A percentile compares a stretch with the other conserved stretches of the same genome.
These are phyloP conservation scores for Aspergillus sp. DNA, from an alignment of 2,329 filamentous ascomycete genomes.

Conservation along the genomic window DNA sequence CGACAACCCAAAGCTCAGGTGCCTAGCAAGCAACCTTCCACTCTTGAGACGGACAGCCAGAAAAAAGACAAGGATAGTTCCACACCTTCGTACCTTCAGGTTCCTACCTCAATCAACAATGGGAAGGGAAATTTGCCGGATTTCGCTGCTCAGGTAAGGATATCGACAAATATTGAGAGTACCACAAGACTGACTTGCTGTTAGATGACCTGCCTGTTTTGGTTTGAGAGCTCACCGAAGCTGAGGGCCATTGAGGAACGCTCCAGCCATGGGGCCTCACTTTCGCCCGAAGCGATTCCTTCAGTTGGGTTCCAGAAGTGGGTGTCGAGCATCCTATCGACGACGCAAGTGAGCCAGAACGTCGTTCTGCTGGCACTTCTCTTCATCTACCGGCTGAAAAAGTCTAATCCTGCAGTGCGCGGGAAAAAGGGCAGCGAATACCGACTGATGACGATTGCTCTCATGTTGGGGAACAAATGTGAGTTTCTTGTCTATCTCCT, in stretches of 20 bases:
- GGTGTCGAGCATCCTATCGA: slow-evolving; percentile 86
- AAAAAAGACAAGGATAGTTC: slow-evolving; percentile 34
- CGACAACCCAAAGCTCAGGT: slow-evolving; percentile 26
- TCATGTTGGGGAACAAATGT: slow-evolving; percentile 99
- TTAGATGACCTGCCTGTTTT: slow-evolving; percentile 93
- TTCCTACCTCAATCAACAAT: slow-evolving; percentile 73
- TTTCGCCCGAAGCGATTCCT: slow-evolving; percentile 73
- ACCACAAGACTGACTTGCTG: slow-evolving; percentile 11
- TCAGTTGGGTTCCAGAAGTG: slow-evolving; percentile 84
- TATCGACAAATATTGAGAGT: neutral
- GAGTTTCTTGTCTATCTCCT: slow-evolving; percentile 16
- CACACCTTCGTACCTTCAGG: slow-evolving; percentile 59
- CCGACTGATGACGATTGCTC: slow-evolving; percentile 82
- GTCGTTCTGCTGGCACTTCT: slow-evolving; percentile 86
- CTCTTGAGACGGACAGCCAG: slow-evolving; percentile 21
- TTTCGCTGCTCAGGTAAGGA: slow-evolving; percentile 73
- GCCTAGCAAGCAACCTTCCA: slow-evolving; percentile 23
- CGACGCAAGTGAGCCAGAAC: slow-evolving; percentile 94
- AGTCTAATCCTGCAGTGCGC: slow-evolving; percentile 82
- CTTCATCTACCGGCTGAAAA: slow-evolving; percentile 92
- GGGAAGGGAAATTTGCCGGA: slow-evolving; percentile 75
- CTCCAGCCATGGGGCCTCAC: slow-evolving; percentile 48
- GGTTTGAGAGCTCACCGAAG: slow-evolving; percentile 88
- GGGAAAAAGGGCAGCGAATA: slow-evolving; percentile 94
- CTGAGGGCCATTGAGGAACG: slow-evolving; percentile 70